phyloP scores from a whole-genome alignment of 495 filamentous ascomycete genomes.

The Ramalina peruviana region DNA sequence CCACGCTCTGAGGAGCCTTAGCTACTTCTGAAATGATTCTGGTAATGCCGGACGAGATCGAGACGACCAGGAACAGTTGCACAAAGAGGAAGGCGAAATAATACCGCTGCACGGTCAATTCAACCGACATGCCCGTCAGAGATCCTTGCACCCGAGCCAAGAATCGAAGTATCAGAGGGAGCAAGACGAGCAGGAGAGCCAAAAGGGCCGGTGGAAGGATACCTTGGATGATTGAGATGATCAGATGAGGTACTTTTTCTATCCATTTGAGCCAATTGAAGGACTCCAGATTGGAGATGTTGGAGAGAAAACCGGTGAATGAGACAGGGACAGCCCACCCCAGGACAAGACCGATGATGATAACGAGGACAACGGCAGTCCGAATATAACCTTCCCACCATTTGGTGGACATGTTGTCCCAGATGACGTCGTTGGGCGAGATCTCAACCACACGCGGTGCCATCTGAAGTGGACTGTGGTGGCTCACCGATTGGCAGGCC shows the following conservation, averaged over 20 bases:
- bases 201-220: slow-evolving; percentile 69
- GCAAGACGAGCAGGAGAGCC: slow-evolving; percentile 62
- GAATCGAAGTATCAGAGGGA: slow-evolving; percentile 66
- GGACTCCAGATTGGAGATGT: slow-evolving; percentile 53
- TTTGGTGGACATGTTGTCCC: slow-evolving; percentile 94
- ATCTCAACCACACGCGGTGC: slow-evolving; percentile 85
- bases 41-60: slow-evolving; percentile 65
- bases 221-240: slow-evolving; percentile 69
- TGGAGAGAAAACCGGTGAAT: slow-evolving; percentile 68
- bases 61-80: slow-evolving; percentile 87
- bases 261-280: slow-evolving; percentile 64
- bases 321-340: slow-evolving; percentile 87
- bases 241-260: slow-evolving; percentile 40
- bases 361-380: slow-evolving; percentile 45
- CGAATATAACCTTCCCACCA: slow-evolving; percentile 90
- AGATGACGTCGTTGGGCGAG: slow-evolving; percentile 83
- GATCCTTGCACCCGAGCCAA: slow-evolving; percentile 63
- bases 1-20: slow-evolving; percentile 27
- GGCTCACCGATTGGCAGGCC: slow-evolving; percentile 86
- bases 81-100: slow-evolving; percentile 94
- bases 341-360: slow-evolving; percentile 66
- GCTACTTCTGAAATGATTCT: slow-evolving; percentile 40
- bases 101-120: slow-evolving; percentile 76
- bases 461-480: slow-evolving; percentile 91
- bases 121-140: slow-evolving; percentile 67